These are phyloP conservation scores for Pilaira anomala DNA, from an alignment of 192 early-diverging fungal genomes.

Conservation along the genomic window DNA sequence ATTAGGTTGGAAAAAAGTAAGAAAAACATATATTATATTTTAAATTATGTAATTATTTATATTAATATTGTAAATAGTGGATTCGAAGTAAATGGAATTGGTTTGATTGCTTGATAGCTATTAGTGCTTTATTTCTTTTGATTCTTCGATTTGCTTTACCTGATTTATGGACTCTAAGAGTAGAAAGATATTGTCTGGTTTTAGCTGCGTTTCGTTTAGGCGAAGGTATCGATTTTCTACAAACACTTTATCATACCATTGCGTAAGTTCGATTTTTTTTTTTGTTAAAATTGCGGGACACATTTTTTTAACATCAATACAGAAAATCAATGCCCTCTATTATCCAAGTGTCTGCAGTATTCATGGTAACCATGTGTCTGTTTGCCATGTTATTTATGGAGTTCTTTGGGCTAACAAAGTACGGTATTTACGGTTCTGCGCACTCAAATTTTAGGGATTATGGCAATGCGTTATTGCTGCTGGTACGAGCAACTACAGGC, in stretches of 20 bases:
- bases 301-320: background rate
- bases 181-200: constrained; percentile 32
- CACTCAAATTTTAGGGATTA: constrained; percentile 51
- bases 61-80: constrained; percentile 29
- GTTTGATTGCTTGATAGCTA: constrained; percentile 29
- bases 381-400: constrained; percentile 57
- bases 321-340: constrained; percentile 32
- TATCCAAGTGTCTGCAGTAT: constrained; percentile 32
- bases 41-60: background rate
- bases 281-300: no score
- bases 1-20: constrained; percentile 45
- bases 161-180: constrained; percentile 29
- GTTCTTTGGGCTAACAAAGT: constrained; percentile 54
- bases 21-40: background rate
- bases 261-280: constrained; percentile 18
- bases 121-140: constrained; percentile 17
- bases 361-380: constrained; percentile 38
- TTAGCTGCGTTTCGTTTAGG: constrained; percentile 32
- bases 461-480: constrained; percentile 41
- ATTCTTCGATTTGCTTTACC: constrained; percentile 25
- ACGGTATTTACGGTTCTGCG: constrained; percentile 36
- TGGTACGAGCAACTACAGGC: constrained; percentile 55
- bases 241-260: constrained; percentile 32
- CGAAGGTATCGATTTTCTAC: constrained; percentile 25
- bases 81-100: constrained; percentile 33